These are phyloP conservation scores for Pseudomonodictys pantanalensis DNA, from an alignment of 495 filamentous ascomycete species.

Conservation along the genomic window DNA sequence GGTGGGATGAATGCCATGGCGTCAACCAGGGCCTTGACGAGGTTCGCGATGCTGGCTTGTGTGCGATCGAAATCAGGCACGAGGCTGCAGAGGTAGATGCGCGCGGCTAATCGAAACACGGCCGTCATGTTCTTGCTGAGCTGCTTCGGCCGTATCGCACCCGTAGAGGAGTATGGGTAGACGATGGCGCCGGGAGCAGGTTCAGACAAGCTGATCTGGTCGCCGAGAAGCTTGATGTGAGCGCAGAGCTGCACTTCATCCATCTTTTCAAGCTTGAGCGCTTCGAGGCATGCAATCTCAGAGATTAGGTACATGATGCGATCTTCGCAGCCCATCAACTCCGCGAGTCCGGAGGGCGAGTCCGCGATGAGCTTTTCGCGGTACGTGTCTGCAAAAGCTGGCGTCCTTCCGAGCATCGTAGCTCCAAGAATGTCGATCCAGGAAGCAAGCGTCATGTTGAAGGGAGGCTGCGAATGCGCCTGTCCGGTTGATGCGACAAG, in stretches of 20 bases:
- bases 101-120: slow-evolving; percentile 86
- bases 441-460: slow-evolving; percentile 91
- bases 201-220: slow-evolving; percentile 81
- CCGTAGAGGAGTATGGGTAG: slow-evolving; percentile 51
- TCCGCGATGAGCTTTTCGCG: slow-evolving; percentile 79
- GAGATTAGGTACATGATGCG: slow-evolving; percentile 97
- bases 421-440: slow-evolving; percentile 98
- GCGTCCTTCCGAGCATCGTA: slow-evolving; percentile 83
- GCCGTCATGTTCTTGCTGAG: slow-evolving; percentile 82
- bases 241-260: slow-evolving; percentile 79
- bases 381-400: slow-evolving; percentile 86
- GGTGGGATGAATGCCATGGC: slow-evolving; percentile 75
- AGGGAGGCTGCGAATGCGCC: slow-evolving; percentile 64
- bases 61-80: slow-evolving; percentile 80
- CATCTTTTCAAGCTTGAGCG: slow-evolving; percentile 75
- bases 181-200: slow-evolving; percentile 33
- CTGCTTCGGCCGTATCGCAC: slow-evolving; percentile 74
- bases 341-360: slow-evolving; percentile 71
- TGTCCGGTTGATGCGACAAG: slow-evolving; percentile 56
- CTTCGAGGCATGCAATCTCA: slow-evolving; percentile 92
- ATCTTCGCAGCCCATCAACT: slow-evolving; percentile 98
- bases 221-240: slow-evolving; percentile 76
- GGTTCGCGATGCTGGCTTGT: slow-evolving; percentile 64
- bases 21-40: slow-evolving; percentile 69
- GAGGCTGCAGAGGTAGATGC: slow-evolving; percentile 91